Conservation (phyloP, 1,139 yeast genomes). For the Kluyveromyces sp. region DNA sequence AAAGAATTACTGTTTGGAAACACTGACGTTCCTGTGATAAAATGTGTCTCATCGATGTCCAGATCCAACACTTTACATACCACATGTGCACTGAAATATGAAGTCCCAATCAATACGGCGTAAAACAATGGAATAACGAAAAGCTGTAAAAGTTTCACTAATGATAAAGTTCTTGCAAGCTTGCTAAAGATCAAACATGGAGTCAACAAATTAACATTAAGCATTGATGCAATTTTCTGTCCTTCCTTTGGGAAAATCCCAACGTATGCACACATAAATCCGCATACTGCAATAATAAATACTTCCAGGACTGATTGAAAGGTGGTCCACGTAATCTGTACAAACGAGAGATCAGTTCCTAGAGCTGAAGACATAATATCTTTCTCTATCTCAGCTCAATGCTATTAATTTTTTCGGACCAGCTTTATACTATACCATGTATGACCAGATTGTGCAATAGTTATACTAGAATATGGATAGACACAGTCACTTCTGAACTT, state of each 20-base stretch:
- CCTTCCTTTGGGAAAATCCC: constrained; percentile 55
- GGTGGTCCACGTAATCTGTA: constrained; percentile 48
- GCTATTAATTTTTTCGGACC: not conserved
- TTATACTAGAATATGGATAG: too few species aligned
- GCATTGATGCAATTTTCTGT: constrained; percentile 56
- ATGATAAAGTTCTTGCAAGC: constrained; percentile 65
- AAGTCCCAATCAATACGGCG: constrained; percentile 56
- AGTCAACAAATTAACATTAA: constrained; percentile 75
- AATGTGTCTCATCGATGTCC: constrained; percentile 62
- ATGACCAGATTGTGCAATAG: too few species aligned
- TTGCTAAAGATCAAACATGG: constrained; percentile 79
- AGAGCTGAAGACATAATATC: not conserved
- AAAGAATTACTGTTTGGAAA: constrained; percentile 75
- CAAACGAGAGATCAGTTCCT: constrained; percentile 17
- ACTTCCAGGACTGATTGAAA: constrained; percentile 77
- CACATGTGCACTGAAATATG: constrained; percentile 48
- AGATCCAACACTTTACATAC: constrained; percentile 44
- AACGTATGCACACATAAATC: constrained; percentile 58
- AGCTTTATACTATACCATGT: not conserved
- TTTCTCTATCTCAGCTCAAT: not conserved
- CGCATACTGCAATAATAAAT: constrained; percentile 63
- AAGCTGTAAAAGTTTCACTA: constrained; percentile 60
- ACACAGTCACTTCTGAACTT: too few species aligned
- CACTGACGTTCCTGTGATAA: constrained; percentile 84
- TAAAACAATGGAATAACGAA: constrained; percentile 68